Percentiles rank a stretch among this genome's conserved stretches.
phyloP scores from a whole-genome alignment of 345 rosid genomes.

The Boechera stricta region DNA sequence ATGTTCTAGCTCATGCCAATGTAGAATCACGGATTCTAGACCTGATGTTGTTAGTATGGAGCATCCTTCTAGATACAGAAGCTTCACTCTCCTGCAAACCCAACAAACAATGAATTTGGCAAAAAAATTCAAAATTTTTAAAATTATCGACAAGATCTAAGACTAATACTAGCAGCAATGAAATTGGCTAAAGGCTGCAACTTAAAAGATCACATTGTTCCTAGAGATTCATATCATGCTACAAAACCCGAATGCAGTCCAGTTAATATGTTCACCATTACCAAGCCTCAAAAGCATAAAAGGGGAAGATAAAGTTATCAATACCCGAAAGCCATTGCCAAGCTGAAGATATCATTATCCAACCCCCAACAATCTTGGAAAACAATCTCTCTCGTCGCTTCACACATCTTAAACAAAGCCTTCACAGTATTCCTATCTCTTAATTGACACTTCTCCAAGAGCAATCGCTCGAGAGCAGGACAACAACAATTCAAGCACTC shows the following conservation, averaged over 20 bases:
- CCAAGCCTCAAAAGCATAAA: background rate
- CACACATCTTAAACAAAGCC: constrained; percentile 76
- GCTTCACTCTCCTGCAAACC: constrained; percentile 70
- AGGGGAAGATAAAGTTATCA: background rate
- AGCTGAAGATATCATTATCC: constrained; percentile 70
- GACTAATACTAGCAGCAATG: background rate
- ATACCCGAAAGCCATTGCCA: constrained; percentile 74
- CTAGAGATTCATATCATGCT: background rate
- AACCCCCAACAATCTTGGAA: constrained; percentile 95
- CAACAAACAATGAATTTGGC: background rate
- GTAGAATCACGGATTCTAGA: constrained; percentile 69
- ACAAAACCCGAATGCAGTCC: background rate
- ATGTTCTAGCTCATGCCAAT: constrained; percentile 75
- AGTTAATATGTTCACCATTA: constrained; percentile 11
- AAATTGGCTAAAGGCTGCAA: constrained; percentile 22
- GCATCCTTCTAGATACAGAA: constrained; percentile 84
- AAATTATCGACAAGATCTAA: background rate
- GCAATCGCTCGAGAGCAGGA: constrained; percentile 79
- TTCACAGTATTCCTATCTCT: constrained; percentile 62
- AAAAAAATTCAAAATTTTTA: background rate
- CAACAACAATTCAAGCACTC: constrained; percentile 60
- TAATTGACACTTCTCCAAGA: constrained; percentile 78
- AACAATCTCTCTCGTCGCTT: constrained; percentile 69
- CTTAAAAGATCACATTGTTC: constrained; percentile 11
- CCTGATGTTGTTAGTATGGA: constrained; percentile 76